These are phyloP conservation scores for Pythium aphanidermatum DNA, from an alignment of 352 stramenopile species.

Conservation along the genomic window DNA sequence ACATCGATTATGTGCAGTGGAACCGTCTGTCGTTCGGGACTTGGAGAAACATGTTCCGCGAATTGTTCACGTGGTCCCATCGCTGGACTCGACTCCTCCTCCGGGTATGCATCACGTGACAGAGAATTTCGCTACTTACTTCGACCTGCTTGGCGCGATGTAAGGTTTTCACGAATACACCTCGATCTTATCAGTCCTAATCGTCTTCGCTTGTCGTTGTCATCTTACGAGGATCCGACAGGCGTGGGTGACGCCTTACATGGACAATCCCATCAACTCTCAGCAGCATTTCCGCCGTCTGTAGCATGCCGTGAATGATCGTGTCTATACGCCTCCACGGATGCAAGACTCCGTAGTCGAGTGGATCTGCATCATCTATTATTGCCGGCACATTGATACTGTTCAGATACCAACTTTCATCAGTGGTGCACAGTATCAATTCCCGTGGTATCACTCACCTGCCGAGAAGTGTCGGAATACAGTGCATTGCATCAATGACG, in stretches of 20 bases:
- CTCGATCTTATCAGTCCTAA: neutral
- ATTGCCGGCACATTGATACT: slow-evolving; percentile 35
- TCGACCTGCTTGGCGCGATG: slow-evolving; percentile 40
- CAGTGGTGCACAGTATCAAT: neutral
- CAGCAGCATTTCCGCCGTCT: slow-evolving; percentile 55
- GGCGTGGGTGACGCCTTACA: slow-evolving; percentile 10
- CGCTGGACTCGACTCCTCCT: slow-evolving; percentile 16
- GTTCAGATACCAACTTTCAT: neutral
- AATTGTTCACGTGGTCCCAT: slow-evolving; percentile 51
- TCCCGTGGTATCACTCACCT: neutral
- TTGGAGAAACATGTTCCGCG: slow-evolving; percentile 74
- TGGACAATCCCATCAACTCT: slow-evolving; percentile 39
- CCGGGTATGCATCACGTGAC: slow-evolving; percentile 46
- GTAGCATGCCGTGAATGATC: slow-evolving; percentile 38
- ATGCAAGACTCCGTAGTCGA: slow-evolving; percentile 33
- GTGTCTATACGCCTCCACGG: slow-evolving; percentile 39
- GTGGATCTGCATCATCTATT: slow-evolving; percentile 30
- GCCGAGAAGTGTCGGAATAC: slow-evolving; percentile 14
- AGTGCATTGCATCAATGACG: slow-evolving; percentile 26
- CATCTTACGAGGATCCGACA: no score
- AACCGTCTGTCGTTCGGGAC: slow-evolving; percentile 42
- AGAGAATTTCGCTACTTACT: slow-evolving; percentile 66
- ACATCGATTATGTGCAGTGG: slow-evolving; percentile 30
- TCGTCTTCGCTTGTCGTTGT: neutral
- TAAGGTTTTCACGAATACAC: neutral